Conservation (phyloP, 139 green algal species). For the Chlorella sp. region DNA sequence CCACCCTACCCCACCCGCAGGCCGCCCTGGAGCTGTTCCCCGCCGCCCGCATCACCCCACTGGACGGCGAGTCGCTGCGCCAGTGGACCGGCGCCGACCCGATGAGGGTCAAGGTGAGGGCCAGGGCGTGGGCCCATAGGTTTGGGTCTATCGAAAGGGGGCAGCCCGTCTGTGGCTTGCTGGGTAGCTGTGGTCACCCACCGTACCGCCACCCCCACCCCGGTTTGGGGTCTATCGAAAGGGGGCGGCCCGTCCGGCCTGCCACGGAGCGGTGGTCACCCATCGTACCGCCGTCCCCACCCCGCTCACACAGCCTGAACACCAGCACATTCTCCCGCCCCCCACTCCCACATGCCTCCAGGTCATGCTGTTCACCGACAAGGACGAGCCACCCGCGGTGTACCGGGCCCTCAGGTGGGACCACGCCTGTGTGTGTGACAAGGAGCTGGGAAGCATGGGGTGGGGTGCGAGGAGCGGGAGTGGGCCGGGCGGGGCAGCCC, state of each 20-base stretch:
- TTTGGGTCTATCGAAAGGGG: no score
- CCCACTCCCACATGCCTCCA: not conserved
- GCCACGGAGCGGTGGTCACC: not conserved
- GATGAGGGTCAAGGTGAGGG: not conserved
- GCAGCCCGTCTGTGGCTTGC: no score
- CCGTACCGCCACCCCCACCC: no score
- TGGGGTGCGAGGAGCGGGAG: no score
- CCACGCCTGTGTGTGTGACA: not conserved
- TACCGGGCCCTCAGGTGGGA: conserved; percentile 47
- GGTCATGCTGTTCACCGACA: conserved; percentile 62
- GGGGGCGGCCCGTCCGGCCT: no score
- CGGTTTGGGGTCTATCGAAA: no score
- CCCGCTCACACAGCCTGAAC: not conserved
- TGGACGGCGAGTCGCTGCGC: not conserved
- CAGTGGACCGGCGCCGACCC: not conserved
- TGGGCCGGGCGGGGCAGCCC: not conserved
- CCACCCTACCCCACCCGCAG: not conserved
- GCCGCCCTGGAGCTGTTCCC: conserved; percentile 29
- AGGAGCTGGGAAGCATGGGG: not conserved
- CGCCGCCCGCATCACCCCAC: not conserved
- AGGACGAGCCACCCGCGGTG: conserved; percentile 52
- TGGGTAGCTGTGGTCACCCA: no score
- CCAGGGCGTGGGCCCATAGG: no score
- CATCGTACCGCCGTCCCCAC: no score
- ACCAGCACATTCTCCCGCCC: not conserved